A percentile compares a stretch with the other conserved stretches of the same genome.
Conservation (phyloP, 2,329 filamentous ascomycete species). For the Claviceps humidiphila region DNA sequence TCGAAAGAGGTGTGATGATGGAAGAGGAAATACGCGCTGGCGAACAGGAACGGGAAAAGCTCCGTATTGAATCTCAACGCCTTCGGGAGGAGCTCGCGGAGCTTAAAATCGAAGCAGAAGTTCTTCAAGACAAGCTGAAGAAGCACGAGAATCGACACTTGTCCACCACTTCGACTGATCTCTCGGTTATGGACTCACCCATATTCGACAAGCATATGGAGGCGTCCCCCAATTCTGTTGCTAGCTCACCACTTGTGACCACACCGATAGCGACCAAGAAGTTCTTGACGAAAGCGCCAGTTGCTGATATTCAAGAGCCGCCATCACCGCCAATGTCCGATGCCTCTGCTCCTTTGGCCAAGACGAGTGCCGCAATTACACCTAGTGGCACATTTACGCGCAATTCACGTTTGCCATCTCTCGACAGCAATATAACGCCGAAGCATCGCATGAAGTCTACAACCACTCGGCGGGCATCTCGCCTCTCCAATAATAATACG, state of each 20-base stretch:
- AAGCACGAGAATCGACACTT: constrained; percentile 49
- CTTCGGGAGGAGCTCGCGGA: constrained; percentile 85
- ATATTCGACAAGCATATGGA: constrained; percentile 60
- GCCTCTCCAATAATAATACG: constrained; percentile 33
- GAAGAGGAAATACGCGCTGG: constrained; percentile 88
- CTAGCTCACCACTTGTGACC: constrained; percentile 78
- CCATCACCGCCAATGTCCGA: constrained; percentile 93
- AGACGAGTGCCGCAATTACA: constrained; percentile 31
- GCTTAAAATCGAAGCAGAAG: constrained; percentile 87
- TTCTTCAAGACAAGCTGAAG: constrained; percentile 85
- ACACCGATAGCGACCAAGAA: constrained; percentile 68
- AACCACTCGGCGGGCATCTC: constrained; percentile 17
- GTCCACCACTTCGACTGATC: constrained; percentile 45
- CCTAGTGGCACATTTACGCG: constrained; percentile 18
- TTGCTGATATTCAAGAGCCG: constrained; percentile 62
- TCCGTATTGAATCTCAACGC: constrained; percentile 84
- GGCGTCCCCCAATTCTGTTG: constrained; percentile 66
- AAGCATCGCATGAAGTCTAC: constrained; percentile 41
- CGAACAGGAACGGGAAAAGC: constrained; percentile 77
- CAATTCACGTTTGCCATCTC: constrained; percentile 41
- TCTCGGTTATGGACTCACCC: constrained; percentile 54
- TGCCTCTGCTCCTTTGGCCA: constrained; percentile 49
- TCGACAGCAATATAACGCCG: constrained; percentile 40
- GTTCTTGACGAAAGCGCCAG: constrained; percentile 40
- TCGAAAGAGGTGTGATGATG: constrained; percentile 83